Conservation (phyloP, 495 filamentous ascomycete species). For the Talaromyces wortmannii region DNA sequence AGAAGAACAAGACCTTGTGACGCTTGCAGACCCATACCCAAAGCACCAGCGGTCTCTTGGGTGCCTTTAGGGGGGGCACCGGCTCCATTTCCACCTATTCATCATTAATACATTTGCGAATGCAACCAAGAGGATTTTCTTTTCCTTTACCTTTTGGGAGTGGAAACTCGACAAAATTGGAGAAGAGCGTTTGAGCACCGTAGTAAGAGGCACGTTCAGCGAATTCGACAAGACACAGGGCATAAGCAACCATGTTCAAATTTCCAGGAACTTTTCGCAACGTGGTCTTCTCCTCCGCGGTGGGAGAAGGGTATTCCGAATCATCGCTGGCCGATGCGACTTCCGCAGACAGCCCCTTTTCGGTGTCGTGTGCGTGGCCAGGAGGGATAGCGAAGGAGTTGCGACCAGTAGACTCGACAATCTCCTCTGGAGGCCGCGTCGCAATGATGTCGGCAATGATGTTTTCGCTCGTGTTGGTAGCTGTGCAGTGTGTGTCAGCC, state of each 20-base stretch:
- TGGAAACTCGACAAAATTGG: conserved; percentile 51
- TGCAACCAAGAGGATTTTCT: conserved; percentile 6
- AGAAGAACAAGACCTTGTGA: conserved; percentile 53
- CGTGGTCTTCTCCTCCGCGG: conserved; percentile 46
- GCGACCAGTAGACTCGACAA: conserved; percentile 15
- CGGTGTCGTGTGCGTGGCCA: conserved; percentile 1
- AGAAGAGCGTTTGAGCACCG: conserved; percentile 47
- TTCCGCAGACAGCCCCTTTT: conserved; percentile 5
- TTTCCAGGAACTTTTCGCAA: conserved; percentile 50
- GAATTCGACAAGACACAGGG: conserved; percentile 53
- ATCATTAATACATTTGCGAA: conserved; percentile 5
- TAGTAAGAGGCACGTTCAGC: conserved; percentile 55
- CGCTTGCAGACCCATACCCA: conserved; percentile 51
- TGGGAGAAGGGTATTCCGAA: conserved; percentile 42
- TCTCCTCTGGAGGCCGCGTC: conserved; percentile 12
- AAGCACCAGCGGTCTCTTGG: conserved; percentile 49
- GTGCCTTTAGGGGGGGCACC: conserved; percentile 51
- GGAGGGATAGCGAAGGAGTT: conserved; percentile 14
- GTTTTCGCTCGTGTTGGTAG: conserved; percentile 4
- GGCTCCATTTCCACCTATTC: conserved; percentile 49
- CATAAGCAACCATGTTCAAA: conserved; percentile 38
- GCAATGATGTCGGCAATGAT: conserved; percentile 12
- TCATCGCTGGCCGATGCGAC: conserved; percentile 3
- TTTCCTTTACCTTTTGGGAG: conserved; percentile 33
- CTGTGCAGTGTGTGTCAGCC: background rate